Base-by-base conservation (phyloP, 768 basidiomycete species). In the Boletales sp. region DNA sequence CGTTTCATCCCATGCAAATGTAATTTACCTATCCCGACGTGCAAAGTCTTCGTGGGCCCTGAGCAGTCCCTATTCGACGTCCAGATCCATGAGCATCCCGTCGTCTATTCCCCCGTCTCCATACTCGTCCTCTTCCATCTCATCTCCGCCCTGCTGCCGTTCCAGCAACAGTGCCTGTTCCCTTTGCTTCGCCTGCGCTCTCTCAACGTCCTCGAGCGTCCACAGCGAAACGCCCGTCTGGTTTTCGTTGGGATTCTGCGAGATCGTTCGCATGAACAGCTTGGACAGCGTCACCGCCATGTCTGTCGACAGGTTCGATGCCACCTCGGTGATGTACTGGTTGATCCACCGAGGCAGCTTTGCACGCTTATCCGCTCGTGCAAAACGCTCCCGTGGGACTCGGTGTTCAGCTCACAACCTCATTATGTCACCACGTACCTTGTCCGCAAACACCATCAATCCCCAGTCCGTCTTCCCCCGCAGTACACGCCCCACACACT, bases 401-500 rank as follows among this genome's bases (percentile, higher is more conserved):
- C 37, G 49, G 44, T 2, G 36, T 37, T 31, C 29, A 17, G 38
- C 41, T 27, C 24, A 3, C 24, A 1, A 27, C 24, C 24, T 27
- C 5, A 27, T 27, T 27, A 27, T 7, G 24, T 27, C 24, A 27
- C 24, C 6, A 7, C 65, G 40, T 30, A 94, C 97, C 82, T 95
- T 97, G 70, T 99, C 97, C 1, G 97, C 97, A 66, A 99, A 99
- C 11, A 98, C 84, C 97, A 99, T 99, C 61, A 99, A 70, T 31
- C 97, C 97, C 91, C 97, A 99, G 70, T 99, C 97, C 4, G 97
- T 98, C 75, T 99, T 99, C 56, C 97, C 97, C 44, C 97, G 84
- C 67, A 99, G 69, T 24, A 95, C 97, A 57, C 97, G 93, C 21
- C 97, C 97, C 8, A 99, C 95, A 68, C 97, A 99, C 64, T 99